These are phyloP conservation scores for Aurinia saxatilis DNA, from an alignment of 345 rosid genomes.

Conservation along the genomic window DNA sequence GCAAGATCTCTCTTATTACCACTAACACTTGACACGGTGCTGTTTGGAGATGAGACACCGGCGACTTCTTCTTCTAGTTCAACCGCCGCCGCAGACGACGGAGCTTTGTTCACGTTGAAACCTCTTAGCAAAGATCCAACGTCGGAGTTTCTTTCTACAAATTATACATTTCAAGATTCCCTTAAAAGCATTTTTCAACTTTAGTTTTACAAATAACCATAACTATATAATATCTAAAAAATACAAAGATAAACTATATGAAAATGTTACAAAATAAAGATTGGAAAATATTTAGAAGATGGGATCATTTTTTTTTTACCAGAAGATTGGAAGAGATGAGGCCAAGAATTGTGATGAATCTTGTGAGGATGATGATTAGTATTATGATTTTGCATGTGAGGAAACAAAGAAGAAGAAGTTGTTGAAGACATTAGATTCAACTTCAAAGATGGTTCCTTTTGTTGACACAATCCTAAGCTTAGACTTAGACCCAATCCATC, in stretches of 20 bases:
- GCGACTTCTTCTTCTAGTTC: conserved; percentile 42
- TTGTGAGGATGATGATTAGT: no score
- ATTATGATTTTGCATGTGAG: conserved; percentile 27
- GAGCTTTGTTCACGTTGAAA: conserved; percentile 53
- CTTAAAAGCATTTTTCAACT: neutral
- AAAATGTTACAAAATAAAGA: neutral
- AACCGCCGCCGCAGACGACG: no score
- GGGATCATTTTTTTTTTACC: no score
- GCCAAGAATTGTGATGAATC: conserved; percentile 30
- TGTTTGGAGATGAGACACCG: conserved; percentile 72
- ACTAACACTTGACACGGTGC: conserved; percentile 69
- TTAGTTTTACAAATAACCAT: neutral
- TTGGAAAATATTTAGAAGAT: no score
- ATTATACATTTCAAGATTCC: neutral
- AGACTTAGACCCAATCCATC: conserved; percentile 43
- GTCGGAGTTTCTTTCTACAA: conserved; percentile 39
- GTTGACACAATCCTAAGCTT: conserved; percentile 14
- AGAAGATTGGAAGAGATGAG: conserved; percentile 44
- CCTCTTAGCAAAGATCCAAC: conserved; percentile 39
- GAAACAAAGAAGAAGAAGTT: conserved; percentile 25
- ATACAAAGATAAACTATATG: neutral
- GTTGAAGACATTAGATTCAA: conserved; percentile 38
- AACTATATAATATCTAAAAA: neutral
- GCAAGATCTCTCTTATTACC: conserved; percentile 67
- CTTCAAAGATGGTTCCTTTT: conserved; percentile 35